These are phyloP conservation scores for Nakaseomyces uthaithaninus DNA, from an alignment of 1,139 yeast species.

Conservation along the genomic window DNA sequence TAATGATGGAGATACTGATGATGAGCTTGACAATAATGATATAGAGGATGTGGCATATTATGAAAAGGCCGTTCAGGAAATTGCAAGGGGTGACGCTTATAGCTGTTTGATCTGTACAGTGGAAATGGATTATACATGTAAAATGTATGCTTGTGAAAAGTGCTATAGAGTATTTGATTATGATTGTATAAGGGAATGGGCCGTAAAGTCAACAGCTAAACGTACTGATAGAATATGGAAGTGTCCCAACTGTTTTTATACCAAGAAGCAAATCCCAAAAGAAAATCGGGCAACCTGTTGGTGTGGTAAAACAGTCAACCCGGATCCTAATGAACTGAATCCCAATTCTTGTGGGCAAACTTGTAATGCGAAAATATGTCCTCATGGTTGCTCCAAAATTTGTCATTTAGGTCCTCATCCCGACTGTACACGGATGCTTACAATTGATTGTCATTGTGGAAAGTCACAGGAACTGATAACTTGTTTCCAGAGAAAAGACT, in stretches of 20 bases:
- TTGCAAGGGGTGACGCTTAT: constrained; percentile 57
- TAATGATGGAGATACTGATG: neutral
- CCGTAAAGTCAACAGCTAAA: constrained; percentile 62
- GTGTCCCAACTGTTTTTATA: constrained; percentile 77
- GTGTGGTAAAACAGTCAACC: constrained; percentile 77
- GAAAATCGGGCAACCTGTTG: constrained; percentile 61
- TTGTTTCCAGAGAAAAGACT: constrained; percentile 60
- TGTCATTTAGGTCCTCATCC: constrained; percentile 94
- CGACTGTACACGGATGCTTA: constrained; percentile 72
- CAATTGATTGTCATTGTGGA: constrained; percentile 68
- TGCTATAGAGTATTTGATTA: constrained; percentile 78
- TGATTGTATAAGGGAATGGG: constrained; percentile 79
- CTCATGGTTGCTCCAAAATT: constrained; percentile 63
- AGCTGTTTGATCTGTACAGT: constrained; percentile 79
- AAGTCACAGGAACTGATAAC: constrained; percentile 57
- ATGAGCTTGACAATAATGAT: neutral
- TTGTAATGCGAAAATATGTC: constrained; percentile 50
- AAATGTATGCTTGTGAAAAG: constrained; percentile 63
- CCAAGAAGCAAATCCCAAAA: constrained; percentile 45
- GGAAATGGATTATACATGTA: constrained; percentile 59
- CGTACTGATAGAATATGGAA: constrained; percentile 57
- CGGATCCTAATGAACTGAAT: constrained; percentile 47
- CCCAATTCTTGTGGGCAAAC: constrained; percentile 91
- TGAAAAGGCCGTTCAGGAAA: constrained; percentile 28
- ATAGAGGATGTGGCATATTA: constrained; percentile 24